These are phyloP conservation scores for Aspergillus leporis DNA, from an alignment of 495 filamentous ascomycete species.

Conservation along the genomic window DNA sequence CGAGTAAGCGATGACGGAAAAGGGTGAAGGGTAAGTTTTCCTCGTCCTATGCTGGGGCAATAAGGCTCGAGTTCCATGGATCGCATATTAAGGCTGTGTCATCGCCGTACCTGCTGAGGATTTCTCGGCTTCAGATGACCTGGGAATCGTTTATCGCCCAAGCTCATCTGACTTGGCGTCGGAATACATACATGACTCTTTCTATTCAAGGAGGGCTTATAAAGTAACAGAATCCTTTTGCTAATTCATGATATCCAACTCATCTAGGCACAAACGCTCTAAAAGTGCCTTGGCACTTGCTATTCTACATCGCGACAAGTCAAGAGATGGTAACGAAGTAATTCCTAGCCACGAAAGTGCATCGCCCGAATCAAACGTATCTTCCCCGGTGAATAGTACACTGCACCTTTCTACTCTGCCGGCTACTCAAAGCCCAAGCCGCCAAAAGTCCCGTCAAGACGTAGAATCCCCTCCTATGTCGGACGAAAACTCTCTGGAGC, in stretches of 20 bases:
- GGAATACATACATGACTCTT: background rate
- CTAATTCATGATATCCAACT: constrained; percentile 27
- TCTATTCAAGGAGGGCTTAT: background rate
- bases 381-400: constrained; percentile 29
- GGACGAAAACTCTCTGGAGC: constrained; percentile 28
- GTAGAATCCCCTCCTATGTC: constrained; percentile 25
- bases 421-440: constrained; percentile 34
- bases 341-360: constrained; percentile 25
- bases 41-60: background rate
- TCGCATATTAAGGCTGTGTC: background rate
- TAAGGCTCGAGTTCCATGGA: constrained; percentile 15
- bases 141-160: constrained; percentile 1
- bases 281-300: constrained; percentile 53
- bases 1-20: constrained; percentile 28
- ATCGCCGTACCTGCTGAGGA: background rate
- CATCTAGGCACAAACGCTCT: constrained; percentile 54
- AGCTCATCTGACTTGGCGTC: background rate
- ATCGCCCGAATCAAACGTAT: constrained; percentile 33
- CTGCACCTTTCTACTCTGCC: constrained; percentile 22
- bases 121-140: background rate
- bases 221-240: constrained; percentile 9
- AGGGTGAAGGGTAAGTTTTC: constrained; percentile 30
- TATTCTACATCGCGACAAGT: constrained; percentile 52
- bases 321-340: constrained; percentile 37
- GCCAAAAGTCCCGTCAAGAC: constrained; percentile 31